Evolutionary conservation across 2,329 filamentous ascomycete genomes (phyloP), one percentile per base, ranked within the genome.

Genomic region (Fusarium brachygibbosum): DNA sequence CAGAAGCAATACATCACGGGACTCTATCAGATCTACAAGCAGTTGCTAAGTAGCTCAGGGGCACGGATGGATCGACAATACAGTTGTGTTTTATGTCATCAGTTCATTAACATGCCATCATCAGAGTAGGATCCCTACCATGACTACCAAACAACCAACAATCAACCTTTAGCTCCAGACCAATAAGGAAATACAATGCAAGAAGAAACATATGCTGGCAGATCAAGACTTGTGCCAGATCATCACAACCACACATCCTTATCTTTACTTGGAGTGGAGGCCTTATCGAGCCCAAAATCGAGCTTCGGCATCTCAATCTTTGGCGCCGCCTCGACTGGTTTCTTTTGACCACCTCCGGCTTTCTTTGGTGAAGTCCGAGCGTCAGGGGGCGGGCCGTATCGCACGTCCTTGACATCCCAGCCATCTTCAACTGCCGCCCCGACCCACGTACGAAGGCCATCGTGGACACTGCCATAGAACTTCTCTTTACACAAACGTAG

Each of bases 401-500:
- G 86, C 25, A 98, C 94, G 74, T 91, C 90, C 53, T 87, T 86
- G 42, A 94, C 91, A 51, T 93, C 89, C 95, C 96, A 99, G 45
- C 89, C 92, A 79, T 99, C 96, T 64, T 94, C 94, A 29, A 85
- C 86, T 0, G 93, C 94, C 1, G 95, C 96, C 1, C 90, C 91
- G 19, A 98, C 92, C 94, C 95, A 99, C 9, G 92, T 94, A 56
- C 92, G 89, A 68, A 98, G 84, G 3, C 91, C 93, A 73, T 95
- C 93, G 77, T 99, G 96, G 6, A 99, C 92, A 49, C 92, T 90
- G 3, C 92, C 92, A 77, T 99, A 98, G 78, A 98, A 97, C 79
- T 98, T 98, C 80, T 98, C 94, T 79, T 98, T 99, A 84, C 95
- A 98, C 17, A 95, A 91, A 7, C 96, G 89, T 66, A 98, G 83